Conservation (phyloP, 495 filamentous ascomycete species). For the Hyaloscypha variabilis region DNA sequence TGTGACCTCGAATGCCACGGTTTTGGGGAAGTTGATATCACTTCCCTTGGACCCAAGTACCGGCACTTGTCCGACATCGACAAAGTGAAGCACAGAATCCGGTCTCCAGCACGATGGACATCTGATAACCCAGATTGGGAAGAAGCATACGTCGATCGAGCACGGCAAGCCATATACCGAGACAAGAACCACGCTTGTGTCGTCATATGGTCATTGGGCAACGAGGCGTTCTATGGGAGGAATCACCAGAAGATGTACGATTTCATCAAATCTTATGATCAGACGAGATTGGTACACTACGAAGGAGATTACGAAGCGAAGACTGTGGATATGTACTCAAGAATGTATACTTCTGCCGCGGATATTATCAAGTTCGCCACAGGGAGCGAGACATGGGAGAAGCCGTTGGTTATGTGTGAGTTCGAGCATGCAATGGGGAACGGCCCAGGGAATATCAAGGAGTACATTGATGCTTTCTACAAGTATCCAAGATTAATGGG, state of each 20-base stretch:
- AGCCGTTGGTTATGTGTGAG: slow-evolving; percentile 69
- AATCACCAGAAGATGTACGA: slow-evolving; percentile 71
- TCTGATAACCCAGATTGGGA: slow-evolving; percentile 71
- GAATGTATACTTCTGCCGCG: slow-evolving; percentile 65
- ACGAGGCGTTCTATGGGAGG: slow-evolving; percentile 70
- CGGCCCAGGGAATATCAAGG: slow-evolving; percentile 66
- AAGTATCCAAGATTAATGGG: slow-evolving; percentile 66
- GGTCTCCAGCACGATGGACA: slow-evolving; percentile 44
- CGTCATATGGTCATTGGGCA: slow-evolving; percentile 75
- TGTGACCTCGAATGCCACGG: slow-evolving; percentile 77
- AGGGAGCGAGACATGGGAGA: slow-evolving; percentile 41
- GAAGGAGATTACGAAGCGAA: slow-evolving; percentile 63
- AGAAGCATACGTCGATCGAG: slow-evolving; percentile 71
- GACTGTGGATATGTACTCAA: slow-evolving; percentile 65
- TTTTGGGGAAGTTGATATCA: slow-evolving; percentile 53
- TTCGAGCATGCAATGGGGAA: slow-evolving; percentile 78
- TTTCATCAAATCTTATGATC: slow-evolving; percentile 59
- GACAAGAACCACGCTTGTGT: slow-evolving; percentile 70
- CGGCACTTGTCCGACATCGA: slow-evolving; percentile 20
- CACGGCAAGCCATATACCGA: slow-evolving; percentile 63
- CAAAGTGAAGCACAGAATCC: not conserved
- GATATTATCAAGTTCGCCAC: slow-evolving; percentile 45
- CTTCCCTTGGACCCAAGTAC: not conserved
- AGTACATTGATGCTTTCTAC: slow-evolving; percentile 71
- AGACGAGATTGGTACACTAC: slow-evolving; percentile 65